Conservation (phyloP, 73 alveolate species). For the Tetrahymena malaccensis region DNA sequence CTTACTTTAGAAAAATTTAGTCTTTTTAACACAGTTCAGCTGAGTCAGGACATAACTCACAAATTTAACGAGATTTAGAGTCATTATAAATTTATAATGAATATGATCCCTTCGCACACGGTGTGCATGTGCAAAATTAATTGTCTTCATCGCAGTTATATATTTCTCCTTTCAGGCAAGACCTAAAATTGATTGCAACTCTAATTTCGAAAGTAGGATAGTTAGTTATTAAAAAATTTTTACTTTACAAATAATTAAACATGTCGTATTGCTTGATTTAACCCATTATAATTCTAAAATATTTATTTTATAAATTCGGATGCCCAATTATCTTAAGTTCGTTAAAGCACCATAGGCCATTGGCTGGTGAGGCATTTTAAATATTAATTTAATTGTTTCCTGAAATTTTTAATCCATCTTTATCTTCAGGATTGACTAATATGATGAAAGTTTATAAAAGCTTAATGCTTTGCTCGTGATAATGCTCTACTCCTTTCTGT, state of each 20-base stretch:
- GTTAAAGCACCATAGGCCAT: background rate
- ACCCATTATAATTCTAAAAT: background rate
- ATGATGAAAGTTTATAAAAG: background rate
- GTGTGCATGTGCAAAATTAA: background rate
- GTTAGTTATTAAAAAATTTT: background rate
- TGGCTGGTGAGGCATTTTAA: background rate
- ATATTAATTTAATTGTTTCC: background rate
- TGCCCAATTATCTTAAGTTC: background rate
- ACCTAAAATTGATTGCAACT: background rate
- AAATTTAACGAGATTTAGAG: background rate
- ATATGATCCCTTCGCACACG: background rate
- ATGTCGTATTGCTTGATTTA: background rate
- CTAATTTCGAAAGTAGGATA: background rate
- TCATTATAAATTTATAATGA: background rate
- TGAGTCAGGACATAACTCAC: background rate
- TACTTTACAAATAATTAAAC: background rate
- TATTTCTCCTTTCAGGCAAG: background rate
- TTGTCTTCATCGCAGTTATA: background rate
- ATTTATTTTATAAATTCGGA: background rate
- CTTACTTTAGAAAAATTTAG: background rate
- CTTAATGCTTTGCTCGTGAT: background rate
- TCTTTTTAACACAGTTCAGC: background rate
- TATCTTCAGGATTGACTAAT: background rate
- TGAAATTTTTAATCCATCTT: background rate
- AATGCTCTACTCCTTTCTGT: background rate